These are phyloP conservation scores for Penicillium silybi DNA, from an alignment of 495 filamentous ascomycete genomes.

Conservation along the genomic window DNA sequence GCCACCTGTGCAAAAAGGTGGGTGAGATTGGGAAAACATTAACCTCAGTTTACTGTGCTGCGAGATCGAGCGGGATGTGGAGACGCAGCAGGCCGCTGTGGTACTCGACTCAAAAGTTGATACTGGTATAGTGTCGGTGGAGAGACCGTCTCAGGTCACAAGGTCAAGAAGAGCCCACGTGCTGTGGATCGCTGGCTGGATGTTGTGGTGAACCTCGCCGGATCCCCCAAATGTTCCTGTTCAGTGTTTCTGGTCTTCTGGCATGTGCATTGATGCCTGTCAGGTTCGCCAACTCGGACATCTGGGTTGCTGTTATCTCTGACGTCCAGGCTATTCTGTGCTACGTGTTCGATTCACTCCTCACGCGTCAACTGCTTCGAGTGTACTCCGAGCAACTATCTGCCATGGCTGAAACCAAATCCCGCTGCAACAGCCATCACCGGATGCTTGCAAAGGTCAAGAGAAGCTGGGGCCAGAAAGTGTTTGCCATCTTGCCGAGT, in stretches of 20 bases:
- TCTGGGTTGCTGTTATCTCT: constrained; percentile 35
- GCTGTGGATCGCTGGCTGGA: constrained; percentile 34
- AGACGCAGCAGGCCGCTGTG: constrained; percentile 14
- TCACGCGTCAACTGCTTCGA: constrained; percentile 37
- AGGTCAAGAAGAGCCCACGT: constrained; percentile 11
- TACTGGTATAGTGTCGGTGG: background rate
- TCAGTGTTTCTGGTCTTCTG: constrained; percentile 22
- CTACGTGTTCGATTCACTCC: constrained; percentile 36
- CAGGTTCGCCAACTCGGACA: constrained; percentile 23
- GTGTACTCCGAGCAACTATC: constrained; percentile 22
- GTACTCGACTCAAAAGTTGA: background rate
- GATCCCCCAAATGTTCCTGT: constrained; percentile 26
- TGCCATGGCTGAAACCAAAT: constrained; percentile 26
- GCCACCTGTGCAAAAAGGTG: no score
- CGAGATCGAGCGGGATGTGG: constrained; percentile 17
- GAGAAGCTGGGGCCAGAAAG: constrained; percentile 13
- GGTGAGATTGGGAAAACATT: no score
- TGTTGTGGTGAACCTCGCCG: constrained; percentile 20
- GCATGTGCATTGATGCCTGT: constrained; percentile 29
- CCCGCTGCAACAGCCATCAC: constrained; percentile 25
- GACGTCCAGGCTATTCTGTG: constrained; percentile 35
- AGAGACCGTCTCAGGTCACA: constrained; percentile 17
- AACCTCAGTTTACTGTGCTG: no score
- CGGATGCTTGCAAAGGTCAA: constrained; percentile 26
- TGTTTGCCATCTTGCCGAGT: constrained; percentile 1